Base-by-base conservation (phyloP, 331 rosid species). In the Rhamnella rubrinervis region DNA sequence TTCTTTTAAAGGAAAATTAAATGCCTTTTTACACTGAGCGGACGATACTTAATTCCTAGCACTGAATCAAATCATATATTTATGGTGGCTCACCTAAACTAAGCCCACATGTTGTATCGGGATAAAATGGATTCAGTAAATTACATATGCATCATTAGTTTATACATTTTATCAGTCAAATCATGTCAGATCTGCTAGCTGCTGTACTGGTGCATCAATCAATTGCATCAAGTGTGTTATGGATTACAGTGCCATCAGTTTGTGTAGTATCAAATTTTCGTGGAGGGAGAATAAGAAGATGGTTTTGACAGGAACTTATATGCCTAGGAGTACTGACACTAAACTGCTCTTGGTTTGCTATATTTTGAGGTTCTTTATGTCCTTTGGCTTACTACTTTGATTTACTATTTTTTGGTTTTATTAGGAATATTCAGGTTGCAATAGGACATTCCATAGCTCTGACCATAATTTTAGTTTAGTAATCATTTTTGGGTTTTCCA, bases 401-500 rank as follows among this genome's bases (percentile, higher is more conserved):
- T 50, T 40, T 15, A 28, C 63, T 50, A 59, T 63, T n/a, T 17
- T 18, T 37, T 18, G 57, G 51, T 66, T 9, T 44, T 9, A 2
- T 44, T 11, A 14, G 13, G 40, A 63, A 9, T 63, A 41, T 56
- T 60, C 58, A 40, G 55, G 64, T 44, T 55, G 7, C 25, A 21
- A n/a, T 61, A 51, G 39, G 47, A 61, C 18, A 21, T 55, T 75
- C 44, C 66, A 23, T 28, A 14, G 50, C 2, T 20, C 25, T 50
- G 57, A 38, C 50, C 28, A 14, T 31, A 57, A 11, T 55, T 56
- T 55, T 65, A 56, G 49, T 14, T 40, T 44, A 44, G 15, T 73
- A 13, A 35, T 4, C 61, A 23, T 44, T 19, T 23, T 64, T 63
- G 64, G 63, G 41, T 58, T 75, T 80, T 71, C 72, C 84, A 88